These are phyloP conservation scores for Arthroderma sp. DNA, from an alignment of 2,329 filamentous ascomycete species.

Conservation along the genomic window DNA sequence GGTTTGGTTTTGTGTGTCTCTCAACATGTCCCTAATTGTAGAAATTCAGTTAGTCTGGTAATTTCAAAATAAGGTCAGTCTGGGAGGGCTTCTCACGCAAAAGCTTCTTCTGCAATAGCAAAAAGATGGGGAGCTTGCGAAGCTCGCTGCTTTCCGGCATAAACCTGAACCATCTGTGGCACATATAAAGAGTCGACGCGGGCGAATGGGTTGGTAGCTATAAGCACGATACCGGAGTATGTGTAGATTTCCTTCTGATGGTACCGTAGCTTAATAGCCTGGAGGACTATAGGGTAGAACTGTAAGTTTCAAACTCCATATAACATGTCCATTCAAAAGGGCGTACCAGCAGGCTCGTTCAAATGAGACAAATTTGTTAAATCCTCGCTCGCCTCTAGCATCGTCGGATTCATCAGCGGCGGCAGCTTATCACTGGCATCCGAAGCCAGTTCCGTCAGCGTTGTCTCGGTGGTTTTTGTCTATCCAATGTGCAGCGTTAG, in stretches of 20 bases:
- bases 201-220: constrained; percentile 96
- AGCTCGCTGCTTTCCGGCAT: constrained; percentile 89
- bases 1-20: constrained; percentile 91
- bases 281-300: constrained; percentile 54
- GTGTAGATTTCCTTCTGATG: constrained; percentile 99
- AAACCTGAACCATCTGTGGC: constrained; percentile 98
- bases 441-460: constrained; percentile 61
- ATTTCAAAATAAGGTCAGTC: neutral
- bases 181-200: constrained; percentile 97
- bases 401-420: constrained; percentile 92
- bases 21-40: constrained; percentile 71
- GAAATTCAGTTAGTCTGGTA: constrained; percentile 5
- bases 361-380: constrained; percentile 94
- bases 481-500: constrained; percentile 26
- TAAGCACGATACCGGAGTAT: constrained; percentile 96
- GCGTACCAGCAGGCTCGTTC: constrained; percentile 88
- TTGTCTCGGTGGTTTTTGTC: constrained; percentile 70
- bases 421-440: constrained; percentile 68
- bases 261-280: constrained; percentile 95
- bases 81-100: constrained; percentile 53
- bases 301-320: constrained; percentile 6
- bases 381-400: constrained; percentile 97
- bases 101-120: constrained; percentile 96
- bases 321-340: constrained; percentile 9
- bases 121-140: constrained; percentile 97